Base-by-base conservation (phyloP, 208 protist genomes). In the Trypanosoma cruzi region DNA sequence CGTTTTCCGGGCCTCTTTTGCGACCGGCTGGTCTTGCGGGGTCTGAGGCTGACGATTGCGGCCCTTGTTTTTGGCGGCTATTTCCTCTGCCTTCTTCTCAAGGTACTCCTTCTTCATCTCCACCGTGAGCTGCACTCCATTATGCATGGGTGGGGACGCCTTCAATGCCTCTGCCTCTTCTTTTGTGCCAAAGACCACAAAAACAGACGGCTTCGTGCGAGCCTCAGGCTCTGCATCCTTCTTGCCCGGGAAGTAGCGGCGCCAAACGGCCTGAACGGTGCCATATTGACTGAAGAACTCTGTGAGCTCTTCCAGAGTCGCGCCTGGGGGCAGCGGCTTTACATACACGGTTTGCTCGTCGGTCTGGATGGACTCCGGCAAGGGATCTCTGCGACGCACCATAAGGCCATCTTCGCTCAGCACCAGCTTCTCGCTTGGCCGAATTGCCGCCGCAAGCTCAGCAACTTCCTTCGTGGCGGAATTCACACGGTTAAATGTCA, bases 401-500 rank as follows among this genome's bases (percentile, higher is more conserved):
- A 82, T 64, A n/a, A 81, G 71, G 24, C 82, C 77, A 18, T 91
- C 84, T 16, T 72, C 74, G 65, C 80, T 78, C 56, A 96, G 59
- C 28, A 90, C 86, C 16, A 97, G 77, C 56, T 73, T 77, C 24
- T 83, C 74, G 71, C 88, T 95, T 22, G 55, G 73, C 22, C 68
- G 67, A 52, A 96, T 76, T 3, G 90, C 86, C 16, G 80, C 84
- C 16, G 80, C 86, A 36, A 97, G 64, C 55, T 78, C 76, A 68
- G 82, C 77, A 7, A 64, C 78, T 24, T 96, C 90, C 67, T 80
- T 89, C 18, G 87, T 94, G 57, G 95, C 54, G 22, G 81, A 67
- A 64, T 84, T 91, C 22, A 97, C 79, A 48, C 89, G 89, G 60
- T 96, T 96, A 71, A 95, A 97, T 54, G 89, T 95, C 32, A 94